A percentile compares a stretch with the other conserved stretches of the same genome.
phyloP scores from a whole-genome alignment of 2,329 filamentous ascomycete genomes.

The Orbilia oligospora region DNA sequence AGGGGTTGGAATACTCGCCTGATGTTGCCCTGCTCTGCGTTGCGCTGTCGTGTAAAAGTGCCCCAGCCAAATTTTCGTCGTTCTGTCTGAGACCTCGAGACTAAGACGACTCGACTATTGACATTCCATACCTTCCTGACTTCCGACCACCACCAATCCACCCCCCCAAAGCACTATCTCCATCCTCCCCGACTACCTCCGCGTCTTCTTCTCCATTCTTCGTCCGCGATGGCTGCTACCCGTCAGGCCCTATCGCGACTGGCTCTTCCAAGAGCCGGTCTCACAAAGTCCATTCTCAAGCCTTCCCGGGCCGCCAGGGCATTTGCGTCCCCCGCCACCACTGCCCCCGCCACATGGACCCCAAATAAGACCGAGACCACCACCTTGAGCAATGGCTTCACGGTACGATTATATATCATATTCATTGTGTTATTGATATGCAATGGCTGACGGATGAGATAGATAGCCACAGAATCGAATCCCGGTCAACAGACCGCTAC shows the following conservation, averaged over 20 bases:
- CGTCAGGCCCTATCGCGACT: constrained; percentile 63
- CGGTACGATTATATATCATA: constrained; percentile 71
- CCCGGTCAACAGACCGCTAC: constrained; percentile 67
- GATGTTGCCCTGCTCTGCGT: constrained; percentile 43
- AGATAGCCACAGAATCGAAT: constrained; percentile 66
- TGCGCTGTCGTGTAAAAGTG: constrained; percentile 57
- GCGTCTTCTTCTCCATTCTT: constrained; percentile 38
- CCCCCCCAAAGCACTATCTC: neutral
- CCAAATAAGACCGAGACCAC: constrained; percentile 91
- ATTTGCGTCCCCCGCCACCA: constrained; percentile 62
- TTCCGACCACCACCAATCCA: neutral
- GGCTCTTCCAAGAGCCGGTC: constrained; percentile 62
- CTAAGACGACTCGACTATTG: constrained; percentile 1
- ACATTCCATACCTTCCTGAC: neutral
- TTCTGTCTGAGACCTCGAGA: constrained; percentile 34
- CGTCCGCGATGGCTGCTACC: constrained; percentile 64
- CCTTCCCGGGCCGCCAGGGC: constrained; percentile 50
- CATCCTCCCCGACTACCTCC: constrained; percentile 32
- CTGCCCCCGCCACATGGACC: constrained; percentile 68
- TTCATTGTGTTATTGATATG: neutral
- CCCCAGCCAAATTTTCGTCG: constrained; percentile 60
- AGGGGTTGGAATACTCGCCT: constrained; percentile 3
- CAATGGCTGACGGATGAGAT: constrained; percentile 55
- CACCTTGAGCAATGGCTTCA: constrained; percentile 96
- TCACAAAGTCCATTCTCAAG: constrained; percentile 62